Base-by-base conservation (phyloP, 2,329 filamentous ascomycete species). In the Fusarium sp. region DNA sequence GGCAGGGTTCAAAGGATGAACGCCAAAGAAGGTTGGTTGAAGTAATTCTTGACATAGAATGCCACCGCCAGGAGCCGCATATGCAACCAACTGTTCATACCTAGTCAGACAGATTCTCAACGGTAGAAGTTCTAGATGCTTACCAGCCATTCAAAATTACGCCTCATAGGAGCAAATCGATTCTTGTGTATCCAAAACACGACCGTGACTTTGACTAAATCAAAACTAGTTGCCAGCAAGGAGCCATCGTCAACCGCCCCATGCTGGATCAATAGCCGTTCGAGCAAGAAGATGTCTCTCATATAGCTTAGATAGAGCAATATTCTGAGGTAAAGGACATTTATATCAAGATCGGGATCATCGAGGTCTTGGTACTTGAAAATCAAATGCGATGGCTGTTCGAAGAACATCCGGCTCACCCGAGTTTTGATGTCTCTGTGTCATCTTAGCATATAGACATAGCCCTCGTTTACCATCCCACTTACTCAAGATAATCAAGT, bases 201-300 rank as follows among this genome's bases (percentile, higher is more conserved):
- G 27, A 85, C 74, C 1, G 83, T 84, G 18, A 83, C 73, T 5
- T 80, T 80, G 6, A 86, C 82, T 76, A 87, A 80, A 62, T 86
- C 81, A 47, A 82, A 83, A 59, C 84, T 85, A 25, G 82, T 80
- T 8, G 79, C 75, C n/a, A 86, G 72, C 20, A 85, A 76, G 24
- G 83, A 79, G 1, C 80, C 80, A 6, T 81, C 76, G 16, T 80
- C 79, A 2, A 77, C 67, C 16, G 80, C 75, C 1, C 80, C 79
- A 13, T 77, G 77, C 40, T 85, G 86, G 32, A 86, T 81, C 32
- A 90, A 78, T 2, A 90, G 82, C 18, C 88, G 81, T 64, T 90
- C 85, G 15, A 90, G 78, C 15, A 90, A 82, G 64, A 91, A 89
- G 5, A 87, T 80, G 46, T 88, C 89, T 40, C 88, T 84, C 1